Conservation (phyloP, 2,329 filamentous ascomycete species). For the Corniculantispora saksenae region DNA sequence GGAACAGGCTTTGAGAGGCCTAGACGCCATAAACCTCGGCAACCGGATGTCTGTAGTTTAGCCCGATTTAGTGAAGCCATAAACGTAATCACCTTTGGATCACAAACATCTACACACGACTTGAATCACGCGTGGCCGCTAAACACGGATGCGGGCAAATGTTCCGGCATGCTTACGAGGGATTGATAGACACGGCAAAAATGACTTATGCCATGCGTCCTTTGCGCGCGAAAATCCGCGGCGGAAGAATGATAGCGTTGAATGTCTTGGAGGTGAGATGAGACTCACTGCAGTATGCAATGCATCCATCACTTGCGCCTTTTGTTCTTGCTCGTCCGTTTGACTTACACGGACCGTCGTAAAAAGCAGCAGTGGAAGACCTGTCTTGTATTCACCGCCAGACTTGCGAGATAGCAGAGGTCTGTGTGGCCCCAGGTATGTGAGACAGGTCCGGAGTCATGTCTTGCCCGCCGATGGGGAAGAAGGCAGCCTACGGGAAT, state of each 20-base stretch:
- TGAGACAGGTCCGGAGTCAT: neutral
- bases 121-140: neutral
- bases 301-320: constrained; percentile 1
- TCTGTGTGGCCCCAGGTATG: neutral
- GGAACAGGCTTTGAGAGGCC: neutral
- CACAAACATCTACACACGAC: neutral
- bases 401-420: neutral
- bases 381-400: constrained; percentile 13
- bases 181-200: neutral
- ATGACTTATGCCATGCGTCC: too few species aligned
- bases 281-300: constrained; percentile 1
- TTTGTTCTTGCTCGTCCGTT: neutral
- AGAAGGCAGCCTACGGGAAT: too few species aligned
- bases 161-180: neutral
- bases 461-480: neutral
- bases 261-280: neutral
- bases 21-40: constrained; percentile 2
- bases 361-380: neutral
- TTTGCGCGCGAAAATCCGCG: too few species aligned
- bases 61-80: neutral
- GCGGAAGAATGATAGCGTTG: neutral
- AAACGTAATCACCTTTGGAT: neutral
- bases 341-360: constrained; percentile 10
- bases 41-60: constrained; percentile 5
- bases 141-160: constrained; percentile 5